Percentiles rank a stretch among this genome's conserved stretches.
Evolutionary conservation across 1,139 yeast genomes (phyloP).

Genomic region (Diutina neorugosa): DNA sequence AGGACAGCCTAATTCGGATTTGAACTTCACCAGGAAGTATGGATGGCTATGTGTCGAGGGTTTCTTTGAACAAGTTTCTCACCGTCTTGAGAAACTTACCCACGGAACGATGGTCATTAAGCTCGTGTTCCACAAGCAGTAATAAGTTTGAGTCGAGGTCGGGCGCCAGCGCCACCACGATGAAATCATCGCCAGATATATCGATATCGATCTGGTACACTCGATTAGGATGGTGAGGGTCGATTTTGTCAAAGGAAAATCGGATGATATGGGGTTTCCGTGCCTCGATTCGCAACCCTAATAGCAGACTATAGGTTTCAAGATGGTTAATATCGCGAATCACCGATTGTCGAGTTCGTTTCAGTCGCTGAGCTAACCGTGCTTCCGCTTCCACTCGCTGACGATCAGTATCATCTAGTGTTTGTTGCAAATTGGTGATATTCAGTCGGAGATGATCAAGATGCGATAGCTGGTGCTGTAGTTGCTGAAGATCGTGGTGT

Average conservation of each 20-base stretch:
- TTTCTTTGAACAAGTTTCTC: not conserved
- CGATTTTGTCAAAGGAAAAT: not conserved
- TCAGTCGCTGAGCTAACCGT: too few relatives aligned
- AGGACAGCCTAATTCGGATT: too few relatives aligned
- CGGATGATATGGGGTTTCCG: not conserved
- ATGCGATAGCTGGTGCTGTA: not conserved
- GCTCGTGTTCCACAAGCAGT: not conserved
- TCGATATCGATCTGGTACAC: not conserved
- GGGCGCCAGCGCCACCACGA: constrained; percentile 2
- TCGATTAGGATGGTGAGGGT: not conserved
- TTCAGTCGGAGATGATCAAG: not conserved
- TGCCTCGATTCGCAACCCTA: not conserved
- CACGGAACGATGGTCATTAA: not conserved
- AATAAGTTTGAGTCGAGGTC: not conserved
- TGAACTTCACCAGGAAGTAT: not conserved
- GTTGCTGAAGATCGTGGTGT: not conserved
- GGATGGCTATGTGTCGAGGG: not conserved
- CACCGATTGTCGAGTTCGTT: not conserved
- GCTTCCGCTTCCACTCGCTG: not conserved
- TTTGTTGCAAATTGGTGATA: not conserved
- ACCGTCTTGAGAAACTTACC: constrained; percentile 1
- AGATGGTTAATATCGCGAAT: not conserved
- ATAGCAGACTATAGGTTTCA: not conserved
- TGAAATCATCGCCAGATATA: not conserved
- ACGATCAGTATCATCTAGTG: too few relatives aligned